Percentiles rank a stretch among this genome's conserved stretches.
Evolutionary conservation across 371 early-diverging fungal genomes (phyloP).

Genomic region (Thermomucor indicae-seudaticae): DNA sequence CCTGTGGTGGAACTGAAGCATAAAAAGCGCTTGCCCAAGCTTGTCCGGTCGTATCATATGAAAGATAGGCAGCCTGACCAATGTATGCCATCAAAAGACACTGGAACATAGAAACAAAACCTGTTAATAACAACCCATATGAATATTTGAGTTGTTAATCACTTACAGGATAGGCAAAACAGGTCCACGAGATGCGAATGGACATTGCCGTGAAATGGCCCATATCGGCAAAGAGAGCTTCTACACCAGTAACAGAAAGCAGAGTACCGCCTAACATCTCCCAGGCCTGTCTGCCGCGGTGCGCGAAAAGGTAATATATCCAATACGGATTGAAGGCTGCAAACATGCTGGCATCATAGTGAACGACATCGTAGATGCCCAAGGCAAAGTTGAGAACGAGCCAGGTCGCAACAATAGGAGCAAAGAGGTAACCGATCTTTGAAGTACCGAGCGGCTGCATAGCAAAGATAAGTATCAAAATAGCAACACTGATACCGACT

Average conservation of each 20-base stretch:
- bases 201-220: slow-evolving; percentile 44
- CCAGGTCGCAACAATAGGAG: slow-evolving; percentile 51
- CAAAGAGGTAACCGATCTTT: slow-evolving; percentile 29
- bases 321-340: slow-evolving; percentile 28
- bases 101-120: background rate
- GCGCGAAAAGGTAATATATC: slow-evolving; percentile 21
- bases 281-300: slow-evolving; percentile 16
- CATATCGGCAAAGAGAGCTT: slow-evolving; percentile 52
- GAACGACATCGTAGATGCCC: slow-evolving; percentile 48
- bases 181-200: slow-evolving; percentile 33
- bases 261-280: slow-evolving; percentile 34
- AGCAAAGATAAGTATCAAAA: slow-evolving; percentile 40
- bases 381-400: slow-evolving; percentile 30
- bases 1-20: slow-evolving; percentile 10
- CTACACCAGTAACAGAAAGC: slow-evolving; percentile 47
- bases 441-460: slow-evolving; percentile 48
- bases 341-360: slow-evolving; percentile 13
- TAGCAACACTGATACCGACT: slow-evolving; percentile 21
- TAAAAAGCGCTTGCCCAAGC: slow-evolving; percentile 16
- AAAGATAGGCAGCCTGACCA: slow-evolving; percentile 46
- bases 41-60: slow-evolving; percentile 16
- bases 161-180: slow-evolving; percentile 24
- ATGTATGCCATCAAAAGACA: slow-evolving; percentile 24
- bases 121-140: background rate
- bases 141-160: background rate